Base-by-base conservation (phyloP, 192 early-diverging fungal genomes). In the Spinellus fusiger region DNA sequence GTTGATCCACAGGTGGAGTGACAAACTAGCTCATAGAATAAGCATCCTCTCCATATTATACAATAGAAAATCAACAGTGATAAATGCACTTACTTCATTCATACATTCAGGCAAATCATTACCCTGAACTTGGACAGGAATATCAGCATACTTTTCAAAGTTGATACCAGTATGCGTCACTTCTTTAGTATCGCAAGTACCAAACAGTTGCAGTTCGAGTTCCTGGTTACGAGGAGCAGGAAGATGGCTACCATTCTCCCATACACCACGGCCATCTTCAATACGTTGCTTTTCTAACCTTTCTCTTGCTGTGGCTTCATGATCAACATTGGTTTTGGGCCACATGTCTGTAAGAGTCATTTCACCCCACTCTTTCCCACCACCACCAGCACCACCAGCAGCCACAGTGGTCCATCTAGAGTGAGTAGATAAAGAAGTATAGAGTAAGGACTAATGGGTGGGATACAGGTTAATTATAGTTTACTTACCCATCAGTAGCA, bases 101-200 rank as follows among this genome's bases (percentile, higher is more conserved):
- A 92, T 71, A 10, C 85, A 75, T 23, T 68, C 64, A 18, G 82
- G 73, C 4, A 56, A 61, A 15, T 78, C 69, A 26, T 74, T 70
- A 2, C 83, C 86, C n/a, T 75, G 81, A n/a, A 84, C 80, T 22
- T 77, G 75, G 32, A 86, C 85, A 16, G 84, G 82, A 51, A 93
- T 91, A 31, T 78, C 63, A 20, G 86, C 79, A 66, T 93, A 93
- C 37, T 87, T 86, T 7, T 80, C 71, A 72, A 93, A 92, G 64
- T 92, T 90, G 56, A 90, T 90, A 29, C 90, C 90, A 47, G 84
- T 76, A 60, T 79, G 79, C 29, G 82, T 72, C 8, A 78, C 66
- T 35, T 77, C 71, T 4, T 61, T 73, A 18, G 62, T 58, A 10
- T 46, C 46, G 0, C 25, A 31, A 56, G 53, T 56, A 35, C 82